Evolutionary conservation across 306 rosid species (phyloP).

Genomic region (Citrullus mucosospermus): DNA sequence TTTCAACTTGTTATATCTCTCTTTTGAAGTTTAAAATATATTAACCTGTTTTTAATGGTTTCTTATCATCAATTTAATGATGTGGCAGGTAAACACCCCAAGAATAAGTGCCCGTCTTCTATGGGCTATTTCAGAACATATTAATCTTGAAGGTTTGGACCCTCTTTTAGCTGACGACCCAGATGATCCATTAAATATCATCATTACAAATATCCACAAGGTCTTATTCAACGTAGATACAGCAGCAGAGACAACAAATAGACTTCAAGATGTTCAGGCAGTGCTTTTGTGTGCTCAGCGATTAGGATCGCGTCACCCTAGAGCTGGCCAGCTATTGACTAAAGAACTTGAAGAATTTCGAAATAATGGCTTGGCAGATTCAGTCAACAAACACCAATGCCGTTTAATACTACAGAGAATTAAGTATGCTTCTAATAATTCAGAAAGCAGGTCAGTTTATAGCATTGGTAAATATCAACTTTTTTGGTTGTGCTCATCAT

Average conservation of each 20-base stretch:
- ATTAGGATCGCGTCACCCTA: constrained; percentile 79
- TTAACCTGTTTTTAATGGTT: background rate
- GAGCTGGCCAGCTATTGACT: constrained; percentile 79
- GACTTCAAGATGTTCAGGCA: constrained; percentile 95
- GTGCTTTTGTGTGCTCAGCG: constrained; percentile 83
- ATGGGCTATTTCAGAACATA: constrained; percentile 93
- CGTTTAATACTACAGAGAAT: constrained; percentile 91
- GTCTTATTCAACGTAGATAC: constrained; percentile 72
- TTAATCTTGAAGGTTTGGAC: constrained; percentile 91
- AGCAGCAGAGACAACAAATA: constrained; percentile 72
- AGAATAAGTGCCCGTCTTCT: constrained; percentile 84
- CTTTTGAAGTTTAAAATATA: background rate
- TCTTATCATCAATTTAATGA: constrained; percentile 8
- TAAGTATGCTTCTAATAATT: constrained; percentile 66
- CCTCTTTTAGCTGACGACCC: constrained; percentile 99
- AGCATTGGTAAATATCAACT: background rate
- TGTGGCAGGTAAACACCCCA: constrained; percentile 75
- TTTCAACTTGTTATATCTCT: background rate
- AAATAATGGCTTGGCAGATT: constrained; percentile 57
- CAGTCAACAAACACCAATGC: constrained; percentile 93
- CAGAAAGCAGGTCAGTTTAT: constrained; percentile 53
- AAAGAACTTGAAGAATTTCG: constrained; percentile 97
- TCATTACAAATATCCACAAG: constrained; percentile 66
- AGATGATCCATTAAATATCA: constrained; percentile 83
- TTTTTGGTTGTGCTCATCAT: background rate